These are phyloP conservation scores for Lotmaria passim DNA, from an alignment of 208 protist genomes.

Conservation along the genomic window DNA sequence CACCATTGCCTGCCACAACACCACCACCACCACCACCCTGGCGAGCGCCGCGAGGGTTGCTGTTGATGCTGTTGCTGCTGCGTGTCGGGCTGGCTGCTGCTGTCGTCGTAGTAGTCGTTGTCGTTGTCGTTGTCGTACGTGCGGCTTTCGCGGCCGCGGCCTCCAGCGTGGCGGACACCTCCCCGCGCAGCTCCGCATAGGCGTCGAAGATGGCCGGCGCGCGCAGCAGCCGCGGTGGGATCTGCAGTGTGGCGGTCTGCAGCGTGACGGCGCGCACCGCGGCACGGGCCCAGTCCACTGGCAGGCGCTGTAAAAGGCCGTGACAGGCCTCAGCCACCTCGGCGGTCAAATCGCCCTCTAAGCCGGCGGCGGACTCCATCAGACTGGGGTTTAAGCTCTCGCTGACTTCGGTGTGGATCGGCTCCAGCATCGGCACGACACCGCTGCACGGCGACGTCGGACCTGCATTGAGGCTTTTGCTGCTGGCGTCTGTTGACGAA, in stretches of 20 bases:
- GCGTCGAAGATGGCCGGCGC: slow-evolving; percentile 42
- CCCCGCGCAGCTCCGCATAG: slow-evolving; percentile 64
- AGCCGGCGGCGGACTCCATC: slow-evolving; percentile 4
- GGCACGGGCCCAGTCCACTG: slow-evolving; percentile 37
- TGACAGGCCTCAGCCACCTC: slow-evolving; percentile 37
- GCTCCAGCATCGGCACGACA: slow-evolving; percentile 8
- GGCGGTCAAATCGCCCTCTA: slow-evolving; percentile 15
- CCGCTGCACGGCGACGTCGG: too few species aligned
- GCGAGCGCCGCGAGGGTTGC: not conserved
- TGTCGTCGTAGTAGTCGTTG: not conserved
- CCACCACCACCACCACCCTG: not conserved
- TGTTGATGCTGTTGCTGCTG: not conserved
- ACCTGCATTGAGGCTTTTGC: too few species aligned
- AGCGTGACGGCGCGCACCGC: slow-evolving; percentile 61
- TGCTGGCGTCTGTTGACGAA: not conserved
- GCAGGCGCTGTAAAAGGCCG: slow-evolving; percentile 47
- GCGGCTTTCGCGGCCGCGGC: slow-evolving; percentile 7
- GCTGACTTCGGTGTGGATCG: slow-evolving; percentile 9
- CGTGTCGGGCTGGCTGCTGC: too few species aligned
- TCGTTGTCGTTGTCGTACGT: slow-evolving; percentile 4
- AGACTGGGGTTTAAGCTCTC: slow-evolving; percentile 17
- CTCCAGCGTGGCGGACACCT: slow-evolving; percentile 37
- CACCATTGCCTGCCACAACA: not conserved
- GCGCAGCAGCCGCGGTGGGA: slow-evolving; percentile 55
- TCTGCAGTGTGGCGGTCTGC: slow-evolving; percentile 56